Base-by-base conservation (phyloP, 2,329 filamentous ascomycete species). In the Microthyrium microscopicum region DNA sequence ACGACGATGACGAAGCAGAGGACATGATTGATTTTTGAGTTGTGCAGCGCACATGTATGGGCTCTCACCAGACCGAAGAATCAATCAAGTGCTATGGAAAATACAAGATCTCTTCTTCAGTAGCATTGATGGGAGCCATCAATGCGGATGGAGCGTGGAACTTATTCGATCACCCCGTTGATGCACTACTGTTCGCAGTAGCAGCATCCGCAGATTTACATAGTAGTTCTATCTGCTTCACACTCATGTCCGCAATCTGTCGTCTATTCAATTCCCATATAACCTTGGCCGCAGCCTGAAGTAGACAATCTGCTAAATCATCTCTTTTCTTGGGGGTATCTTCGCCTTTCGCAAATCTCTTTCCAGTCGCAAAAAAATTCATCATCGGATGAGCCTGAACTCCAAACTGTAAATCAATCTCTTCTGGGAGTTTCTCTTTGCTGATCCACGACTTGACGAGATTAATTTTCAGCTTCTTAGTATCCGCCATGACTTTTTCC, bases 231-330 rank as follows among this genome's bases (percentile, higher is more conserved):
- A n/a, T n/a, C n/a, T n/a, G n/a, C n/a, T n/a, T n/a, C n/a, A n/a
- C n/a, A n/a, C n/a, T n/a, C 22, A 33, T 34, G 4, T 9, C 12
- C 5, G 5, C 9, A n/a, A 36, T 18, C 18, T 8, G 11, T 11
- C 12, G 9, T 31, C 28, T 21, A 17, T 78, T 78, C 43, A 62
- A 56, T 47, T 83, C 70, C 82, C 82, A 91, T 39, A 73, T 64
- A 24, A 82, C 53, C 73, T 78, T 87, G 3, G 79, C 74, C 38
- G 82, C 62, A 2, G 73, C 82, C 51, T 91, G 82, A 34, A 89
- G 50, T 18, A 89, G 56, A 48, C 75, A 79, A 56, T 91, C 82
- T 0, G 81, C 77, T 31, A 91, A 55, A 56, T 91, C 82, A 52
- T 91, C 82, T 34, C 87, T 52, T 53, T 89, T 89, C n/a, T 44